Base-by-base conservation (phyloP, 2,329 filamentous ascomycete genomes). In the Remersonia thermophila region DNA sequence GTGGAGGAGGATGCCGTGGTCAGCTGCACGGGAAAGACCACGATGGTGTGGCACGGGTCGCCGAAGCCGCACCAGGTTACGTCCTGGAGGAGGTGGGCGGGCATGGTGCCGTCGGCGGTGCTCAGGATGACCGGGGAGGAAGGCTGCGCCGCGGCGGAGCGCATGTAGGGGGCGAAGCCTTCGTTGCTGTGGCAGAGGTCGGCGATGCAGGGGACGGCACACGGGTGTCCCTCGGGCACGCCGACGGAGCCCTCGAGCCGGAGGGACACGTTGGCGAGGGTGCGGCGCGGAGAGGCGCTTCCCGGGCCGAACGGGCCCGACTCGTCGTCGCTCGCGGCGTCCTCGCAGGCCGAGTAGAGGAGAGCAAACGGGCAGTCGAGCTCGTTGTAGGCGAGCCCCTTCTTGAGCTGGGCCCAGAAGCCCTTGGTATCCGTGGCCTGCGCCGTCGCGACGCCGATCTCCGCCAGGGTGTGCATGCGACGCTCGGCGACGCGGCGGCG, bases 11-110 rank as follows among this genome's bases (percentile, higher is more conserved):
- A n/a, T 2, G 76, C 66, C 0, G 63, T 82, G 0, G 80, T 87
- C 0, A 83, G 80, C 48, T 85, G 77, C 12, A 93, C 78, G 0
- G 84, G 83, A 49, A 84, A 83, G 2, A 89, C 68, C 4, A 89
- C 80, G 12, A 84, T 72, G 1, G 78, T 75, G 12, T 67, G 69
- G 39, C 79, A 83, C 4, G 76, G 66, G 44, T 86, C 78, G 2
- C 75, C 77, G 45, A 82, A 83, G 0, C 83, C 81, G 47, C 78
- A 66, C 68, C 73, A 80, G 35, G 77, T 59, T 15, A 91, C 63
- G 0, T 77, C 80, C 27, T 78, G 65, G 36, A 87, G 65, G 32
- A 89, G 62, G 17, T 68, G 60, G 8, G 58, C 53, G 1, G 83
- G 79, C 8, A 91, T 59, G 9, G 77, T 82, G 2, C 71, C 75